These are phyloP conservation scores for Lyophyllum semitale DNA, from an alignment of 768 basidiomycete genomes.

Conservation along the genomic window DNA sequence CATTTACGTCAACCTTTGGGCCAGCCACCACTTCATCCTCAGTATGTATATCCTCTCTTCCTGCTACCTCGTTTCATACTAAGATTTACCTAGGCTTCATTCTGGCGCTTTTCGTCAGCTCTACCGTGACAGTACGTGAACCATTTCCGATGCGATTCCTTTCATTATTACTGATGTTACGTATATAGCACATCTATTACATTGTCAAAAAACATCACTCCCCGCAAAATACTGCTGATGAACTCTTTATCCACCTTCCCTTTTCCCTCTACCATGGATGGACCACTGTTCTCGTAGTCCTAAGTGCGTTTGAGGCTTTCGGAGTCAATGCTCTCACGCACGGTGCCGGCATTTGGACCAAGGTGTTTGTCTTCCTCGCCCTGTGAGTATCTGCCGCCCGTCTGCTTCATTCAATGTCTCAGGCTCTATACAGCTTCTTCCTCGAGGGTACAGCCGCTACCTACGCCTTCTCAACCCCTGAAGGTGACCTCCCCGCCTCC, in stretches of 20 bases:
- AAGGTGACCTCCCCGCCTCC: constrained; percentile 92
- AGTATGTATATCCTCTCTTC: constrained; percentile 36
- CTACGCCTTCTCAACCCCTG: constrained; percentile 87
- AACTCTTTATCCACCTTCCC: constrained; percentile 91
- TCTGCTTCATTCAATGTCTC: not conserved
- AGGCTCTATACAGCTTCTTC: constrained; percentile 64
- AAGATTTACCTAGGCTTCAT: constrained; percentile 64
- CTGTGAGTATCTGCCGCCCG: constrained; percentile 51
- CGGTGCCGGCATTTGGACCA: constrained; percentile 84
- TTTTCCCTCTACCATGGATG: constrained; percentile 96
- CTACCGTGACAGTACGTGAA: constrained; percentile 50
- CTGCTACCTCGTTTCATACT: constrained; percentile 1
- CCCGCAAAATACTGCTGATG: constrained; percentile 66
- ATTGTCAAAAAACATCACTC: constrained; percentile 85
- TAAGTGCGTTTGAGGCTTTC: constrained; percentile 87
- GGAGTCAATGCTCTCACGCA: constrained; percentile 72
- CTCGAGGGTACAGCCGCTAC: constrained; percentile 90
- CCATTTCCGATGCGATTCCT: constrained; percentile 17
- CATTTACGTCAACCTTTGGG: constrained; percentile 89
- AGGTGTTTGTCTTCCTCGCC: constrained; percentile 92
- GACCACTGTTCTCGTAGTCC: constrained; percentile 81
- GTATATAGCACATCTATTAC: constrained; percentile 87
- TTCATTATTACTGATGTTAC: constrained; percentile 30
- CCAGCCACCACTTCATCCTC: constrained; percentile 68
- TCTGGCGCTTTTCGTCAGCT: constrained; percentile 85